Conservation (phyloP, 306 rosid genomes). For the Oemleria cerasiformis region DNA sequence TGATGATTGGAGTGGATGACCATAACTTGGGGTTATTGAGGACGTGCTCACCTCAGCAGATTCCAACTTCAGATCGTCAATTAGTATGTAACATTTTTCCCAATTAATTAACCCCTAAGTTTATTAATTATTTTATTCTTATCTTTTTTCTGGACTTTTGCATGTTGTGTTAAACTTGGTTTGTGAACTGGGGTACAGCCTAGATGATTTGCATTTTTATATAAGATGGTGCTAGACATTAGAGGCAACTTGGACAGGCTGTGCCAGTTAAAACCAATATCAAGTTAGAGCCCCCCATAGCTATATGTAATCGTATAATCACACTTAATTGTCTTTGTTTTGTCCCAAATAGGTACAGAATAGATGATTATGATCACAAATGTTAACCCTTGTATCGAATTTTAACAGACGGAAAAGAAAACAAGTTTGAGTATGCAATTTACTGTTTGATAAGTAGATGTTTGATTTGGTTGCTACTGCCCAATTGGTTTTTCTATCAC, state of each 20-base stretch:
- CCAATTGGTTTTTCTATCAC: not conserved
- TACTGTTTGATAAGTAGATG: not conserved
- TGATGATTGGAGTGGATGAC: not conserved
- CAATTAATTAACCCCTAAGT: not conserved
- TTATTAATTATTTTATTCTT: not conserved
- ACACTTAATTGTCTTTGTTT: not conserved
- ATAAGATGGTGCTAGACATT: not conserved
- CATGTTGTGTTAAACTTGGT: not conserved
- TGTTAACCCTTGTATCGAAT: not conserved
- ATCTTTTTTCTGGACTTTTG: not conserved
- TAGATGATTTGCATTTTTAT: not conserved
- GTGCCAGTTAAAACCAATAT: not conserved
- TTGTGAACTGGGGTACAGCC: not conserved
- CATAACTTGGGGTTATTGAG: conserved; percentile 2
- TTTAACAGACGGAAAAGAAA: not conserved
- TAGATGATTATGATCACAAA: not conserved
- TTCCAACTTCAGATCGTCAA: conserved; percentile 6
- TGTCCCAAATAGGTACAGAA: not conserved
- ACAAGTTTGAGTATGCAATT: not conserved
- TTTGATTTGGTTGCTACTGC: not conserved
- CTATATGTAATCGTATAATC: not conserved
- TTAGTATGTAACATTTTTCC: conserved; percentile 18
- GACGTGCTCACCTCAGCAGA: not conserved
- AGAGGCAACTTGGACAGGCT: not conserved
- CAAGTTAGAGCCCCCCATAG: not conserved